Evolutionary conservation across 106 monocot genomes (phyloP).

Genomic region (Dendrobium chrysotoxum): DNA sequence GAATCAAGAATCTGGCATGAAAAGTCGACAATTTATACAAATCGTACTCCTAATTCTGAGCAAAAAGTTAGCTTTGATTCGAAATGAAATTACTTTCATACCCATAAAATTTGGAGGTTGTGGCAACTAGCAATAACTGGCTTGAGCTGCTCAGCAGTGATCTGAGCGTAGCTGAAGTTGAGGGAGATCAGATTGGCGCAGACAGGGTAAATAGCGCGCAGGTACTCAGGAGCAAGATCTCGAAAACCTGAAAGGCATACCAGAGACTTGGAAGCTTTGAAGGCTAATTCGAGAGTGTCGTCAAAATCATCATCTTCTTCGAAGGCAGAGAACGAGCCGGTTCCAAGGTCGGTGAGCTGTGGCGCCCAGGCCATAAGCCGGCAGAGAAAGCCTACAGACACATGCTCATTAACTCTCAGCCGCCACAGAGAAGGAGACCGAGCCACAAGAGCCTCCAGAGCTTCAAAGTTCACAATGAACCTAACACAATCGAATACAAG

Average conservation of each 20-base stretch:
- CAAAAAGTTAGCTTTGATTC: not conserved
- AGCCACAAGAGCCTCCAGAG: slow-evolving; percentile 52
- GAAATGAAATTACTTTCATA: slow-evolving; percentile 6
- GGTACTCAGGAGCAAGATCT: slow-evolving; percentile 27
- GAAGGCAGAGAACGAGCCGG: slow-evolving; percentile 39
- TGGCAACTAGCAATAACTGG: slow-evolving; percentile 48
- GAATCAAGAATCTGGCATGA: slow-evolving; percentile 27
- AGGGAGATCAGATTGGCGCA: slow-evolving; percentile 56
- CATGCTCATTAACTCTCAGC: slow-evolving; percentile 36
- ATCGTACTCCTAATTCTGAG: not conserved
- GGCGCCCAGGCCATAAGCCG: slow-evolving; percentile 43
- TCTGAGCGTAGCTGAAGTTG: slow-evolving; percentile 47
- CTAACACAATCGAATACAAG: slow-evolving; percentile 59
- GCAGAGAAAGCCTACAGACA: slow-evolving; percentile 7
- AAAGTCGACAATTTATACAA: not conserved
- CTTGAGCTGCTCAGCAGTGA: slow-evolving; percentile 35
- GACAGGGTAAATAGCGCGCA: slow-evolving; percentile 48
- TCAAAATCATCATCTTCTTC: not conserved
- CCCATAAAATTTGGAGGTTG: slow-evolving; percentile 66
- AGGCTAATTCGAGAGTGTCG: slow-evolving; percentile 18
- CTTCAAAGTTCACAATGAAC: slow-evolving; percentile 40
- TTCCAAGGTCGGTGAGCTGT: slow-evolving; percentile 46
- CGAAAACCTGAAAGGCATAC: slow-evolving; percentile 61
- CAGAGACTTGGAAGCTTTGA: slow-evolving; percentile 33
- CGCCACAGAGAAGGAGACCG: slow-evolving; percentile 42